phyloP scores from a whole-genome alignment of 768 basidiomycete species.

The Tulasnella sp. region DNA sequence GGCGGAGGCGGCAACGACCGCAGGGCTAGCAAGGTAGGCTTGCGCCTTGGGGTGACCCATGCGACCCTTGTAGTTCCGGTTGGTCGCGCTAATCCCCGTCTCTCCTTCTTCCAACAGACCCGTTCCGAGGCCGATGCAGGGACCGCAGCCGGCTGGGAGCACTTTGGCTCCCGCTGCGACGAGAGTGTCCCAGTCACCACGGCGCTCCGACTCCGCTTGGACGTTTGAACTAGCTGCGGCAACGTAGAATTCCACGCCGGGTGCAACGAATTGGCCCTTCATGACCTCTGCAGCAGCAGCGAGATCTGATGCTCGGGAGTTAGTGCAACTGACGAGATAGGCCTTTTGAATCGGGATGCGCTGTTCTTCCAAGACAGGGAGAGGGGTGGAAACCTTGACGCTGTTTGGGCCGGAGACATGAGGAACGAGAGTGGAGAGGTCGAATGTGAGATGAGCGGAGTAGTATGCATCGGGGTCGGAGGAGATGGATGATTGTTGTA shows the following conservation, averaged over 20 bases:
- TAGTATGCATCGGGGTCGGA: slow-evolving; percentile 77
- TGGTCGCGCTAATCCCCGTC: slow-evolving; percentile 94
- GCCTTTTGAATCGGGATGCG: slow-evolving; percentile 88
- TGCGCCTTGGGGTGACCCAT: slow-evolving; percentile 95
- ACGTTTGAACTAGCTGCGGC: slow-evolving; percentile 90
- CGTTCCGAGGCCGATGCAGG: slow-evolving; percentile 92
- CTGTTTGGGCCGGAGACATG: slow-evolving; percentile 97
- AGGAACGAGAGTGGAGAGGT: slow-evolving; percentile 87
- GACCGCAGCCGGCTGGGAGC: slow-evolving; percentile 92
- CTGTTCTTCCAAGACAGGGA: slow-evolving; percentile 65
- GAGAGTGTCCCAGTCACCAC: slow-evolving; percentile 82
- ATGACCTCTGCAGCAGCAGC: slow-evolving; percentile 87
- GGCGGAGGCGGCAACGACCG: slow-evolving; percentile 94
- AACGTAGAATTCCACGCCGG: slow-evolving; percentile 93
- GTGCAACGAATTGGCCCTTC: slow-evolving; percentile 58
- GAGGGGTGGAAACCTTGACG: slow-evolving; percentile 90
- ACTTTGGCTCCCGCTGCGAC: slow-evolving; percentile 83
- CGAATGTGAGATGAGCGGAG: slow-evolving; percentile 77
- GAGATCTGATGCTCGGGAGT: slow-evolving; percentile 91
- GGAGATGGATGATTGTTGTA: slow-evolving; percentile 36
- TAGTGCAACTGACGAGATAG: slow-evolving; percentile 96
- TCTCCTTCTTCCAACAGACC: slow-evolving; percentile 91
- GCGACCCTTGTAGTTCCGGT: slow-evolving; percentile 96
- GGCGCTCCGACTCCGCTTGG: slow-evolving; percentile 74
- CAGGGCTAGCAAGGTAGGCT: slow-evolving; percentile 93